Evolutionary conservation across 352 stramenopile species (phyloP).

Genomic region (Pythium coloratum): DNA sequence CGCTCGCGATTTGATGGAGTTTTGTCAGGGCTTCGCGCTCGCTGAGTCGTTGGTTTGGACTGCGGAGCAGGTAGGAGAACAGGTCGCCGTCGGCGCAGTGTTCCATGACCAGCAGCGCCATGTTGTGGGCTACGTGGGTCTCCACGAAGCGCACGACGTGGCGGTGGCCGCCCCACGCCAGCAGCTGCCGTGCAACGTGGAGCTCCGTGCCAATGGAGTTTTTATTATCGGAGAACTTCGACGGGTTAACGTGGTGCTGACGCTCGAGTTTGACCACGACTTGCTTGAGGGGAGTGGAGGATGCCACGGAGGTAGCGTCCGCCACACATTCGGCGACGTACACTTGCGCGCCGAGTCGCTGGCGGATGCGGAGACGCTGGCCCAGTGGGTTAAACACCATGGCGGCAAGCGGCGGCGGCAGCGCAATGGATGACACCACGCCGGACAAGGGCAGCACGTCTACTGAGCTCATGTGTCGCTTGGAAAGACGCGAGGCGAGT

Average conservation of each 20-base stretch:
- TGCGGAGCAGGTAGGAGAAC: conserved; percentile 8
- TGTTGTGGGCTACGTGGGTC: not conserved
- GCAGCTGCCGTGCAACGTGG: conserved; percentile 5
- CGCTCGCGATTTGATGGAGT: conserved; percentile 30
- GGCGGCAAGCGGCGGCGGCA: conserved; percentile 4
- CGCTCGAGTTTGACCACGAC: conserved; percentile 15
- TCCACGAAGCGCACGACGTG: conserved; percentile 12
- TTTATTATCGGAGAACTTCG: no score
- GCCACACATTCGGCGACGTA: conserved; percentile 3
- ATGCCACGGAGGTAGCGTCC: not conserved
- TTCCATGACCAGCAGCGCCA: conserved; percentile 14
- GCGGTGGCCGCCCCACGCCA: conserved; percentile 6
- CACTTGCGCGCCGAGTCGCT: conserved; percentile 1
- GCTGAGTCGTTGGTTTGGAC: not conserved
- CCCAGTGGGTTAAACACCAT: conserved; percentile 8
- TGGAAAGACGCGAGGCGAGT: not conserved
- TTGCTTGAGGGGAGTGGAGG: not conserved
- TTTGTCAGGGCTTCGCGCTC: conserved; percentile 18
- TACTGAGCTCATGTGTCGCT: conserved; percentile 6
- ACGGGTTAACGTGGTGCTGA: not conserved
- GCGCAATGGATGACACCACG: not conserved
- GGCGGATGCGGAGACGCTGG: conserved; percentile 10
- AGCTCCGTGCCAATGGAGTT: not conserved
- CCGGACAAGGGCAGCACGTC: not conserved
- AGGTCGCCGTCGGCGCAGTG: conserved; percentile 17